Conservation (phyloP, 805 yeast genomes). For the Jamesozyma piceae region DNA sequence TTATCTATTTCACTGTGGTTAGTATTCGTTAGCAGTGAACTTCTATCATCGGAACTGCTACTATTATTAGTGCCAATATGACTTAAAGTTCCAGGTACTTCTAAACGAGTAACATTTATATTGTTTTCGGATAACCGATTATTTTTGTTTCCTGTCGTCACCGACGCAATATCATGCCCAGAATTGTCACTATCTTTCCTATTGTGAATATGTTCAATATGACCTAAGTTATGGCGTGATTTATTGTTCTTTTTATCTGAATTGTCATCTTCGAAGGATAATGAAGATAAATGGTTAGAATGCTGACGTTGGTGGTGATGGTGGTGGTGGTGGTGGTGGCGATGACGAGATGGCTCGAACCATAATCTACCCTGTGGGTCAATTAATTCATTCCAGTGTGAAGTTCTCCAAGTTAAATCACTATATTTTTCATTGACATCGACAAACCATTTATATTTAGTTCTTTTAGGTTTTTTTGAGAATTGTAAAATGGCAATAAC, state of each 20-base stretch:
- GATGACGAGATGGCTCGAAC: slow-evolving; percentile 7
- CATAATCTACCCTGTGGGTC: slow-evolving; percentile 24
- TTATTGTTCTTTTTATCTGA: background rate
- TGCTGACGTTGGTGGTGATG: background rate
- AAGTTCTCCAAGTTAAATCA: slow-evolving; percentile 45
- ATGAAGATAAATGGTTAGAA: background rate
- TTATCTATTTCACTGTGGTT: background rate
- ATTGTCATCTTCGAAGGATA: background rate
- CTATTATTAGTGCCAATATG: background rate
- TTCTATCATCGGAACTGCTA: background rate
- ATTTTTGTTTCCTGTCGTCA: background rate
- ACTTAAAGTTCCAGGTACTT: background rate
- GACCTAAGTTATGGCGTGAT: background rate
- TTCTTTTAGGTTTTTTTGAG: slow-evolving; percentile 37
- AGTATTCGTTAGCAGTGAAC: background rate
- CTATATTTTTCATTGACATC: slow-evolving; percentile 48
- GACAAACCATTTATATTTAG: slow-evolving; percentile 52
- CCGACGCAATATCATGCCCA: background rate
- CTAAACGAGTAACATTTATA: background rate
- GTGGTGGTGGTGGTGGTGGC: background rate
- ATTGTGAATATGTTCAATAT: slow-evolving; percentile 7
- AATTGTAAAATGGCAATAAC: slow-evolving; percentile 48
- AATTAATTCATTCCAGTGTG: slow-evolving; percentile 27
- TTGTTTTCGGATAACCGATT: background rate
- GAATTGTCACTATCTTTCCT: slow-evolving; percentile 3